Evolutionary conservation across 768 basidiomycete species (phyloP).

Genomic region (Boletus tomentosulus): DNA sequence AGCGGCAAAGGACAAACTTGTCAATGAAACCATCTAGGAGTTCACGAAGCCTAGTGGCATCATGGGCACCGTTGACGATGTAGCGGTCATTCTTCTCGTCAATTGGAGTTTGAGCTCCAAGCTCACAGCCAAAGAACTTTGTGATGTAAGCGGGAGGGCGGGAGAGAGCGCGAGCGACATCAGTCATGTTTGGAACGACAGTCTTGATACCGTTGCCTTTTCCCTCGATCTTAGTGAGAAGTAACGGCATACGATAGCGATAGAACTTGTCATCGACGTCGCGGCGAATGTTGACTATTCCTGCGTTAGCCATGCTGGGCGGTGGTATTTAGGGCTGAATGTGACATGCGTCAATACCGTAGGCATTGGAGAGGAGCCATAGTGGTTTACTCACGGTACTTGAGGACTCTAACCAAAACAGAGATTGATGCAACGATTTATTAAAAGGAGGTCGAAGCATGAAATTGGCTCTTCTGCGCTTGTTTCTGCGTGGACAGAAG

Average conservation of each 20-base stretch:
- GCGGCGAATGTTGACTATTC: slow-evolving; percentile 88
- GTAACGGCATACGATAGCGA: slow-evolving; percentile 95
- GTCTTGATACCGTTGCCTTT: slow-evolving; percentile 99
- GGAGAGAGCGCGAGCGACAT: slow-evolving; percentile 91
- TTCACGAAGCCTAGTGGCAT: slow-evolving; percentile 87
- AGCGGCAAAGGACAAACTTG: slow-evolving; percentile 96
- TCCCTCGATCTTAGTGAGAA: slow-evolving; percentile 95
- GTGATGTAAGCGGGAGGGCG: slow-evolving; percentile 95
- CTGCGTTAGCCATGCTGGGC: slow-evolving; percentile 79
- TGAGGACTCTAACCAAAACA: slow-evolving; percentile 47
- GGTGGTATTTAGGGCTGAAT: slow-evolving; percentile 53
- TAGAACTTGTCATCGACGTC: slow-evolving; percentile 98
- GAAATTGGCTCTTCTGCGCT: slow-evolving; percentile 47
- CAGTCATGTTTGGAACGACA: slow-evolving; percentile 97
- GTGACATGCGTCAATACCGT: background rate
- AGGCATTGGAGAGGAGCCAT: background rate
- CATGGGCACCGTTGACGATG: slow-evolving; percentile 97
- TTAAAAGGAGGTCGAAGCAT: slow-evolving; percentile 88
- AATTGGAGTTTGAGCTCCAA: slow-evolving; percentile 94
- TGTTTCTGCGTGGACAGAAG: slow-evolving; percentile 32
- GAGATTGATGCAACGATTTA: slow-evolving; percentile 64
- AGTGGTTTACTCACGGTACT: slow-evolving; percentile 44
- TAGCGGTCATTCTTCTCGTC: slow-evolving; percentile 97
- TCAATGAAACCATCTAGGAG: slow-evolving; percentile 97
- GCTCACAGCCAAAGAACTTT: slow-evolving; percentile 98